Evolutionary conservation across 306 rosid genomes (phyloP).

Genomic region (Rubus idaeus): DNA sequence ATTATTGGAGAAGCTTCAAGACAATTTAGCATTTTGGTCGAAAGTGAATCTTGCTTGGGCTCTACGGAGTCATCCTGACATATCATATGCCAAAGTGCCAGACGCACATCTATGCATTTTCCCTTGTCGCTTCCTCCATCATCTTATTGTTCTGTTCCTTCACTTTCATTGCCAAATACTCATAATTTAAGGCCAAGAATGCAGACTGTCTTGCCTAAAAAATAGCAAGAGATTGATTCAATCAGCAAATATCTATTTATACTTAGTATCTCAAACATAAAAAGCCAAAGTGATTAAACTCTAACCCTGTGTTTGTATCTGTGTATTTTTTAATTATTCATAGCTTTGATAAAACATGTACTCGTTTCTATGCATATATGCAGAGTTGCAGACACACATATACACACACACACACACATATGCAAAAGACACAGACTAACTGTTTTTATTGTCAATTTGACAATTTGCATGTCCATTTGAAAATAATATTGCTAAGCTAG

Average conservation of each 20-base stretch:
- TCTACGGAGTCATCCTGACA: conserved; percentile 27
- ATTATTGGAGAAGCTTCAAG: neutral
- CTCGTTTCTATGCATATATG: neutral
- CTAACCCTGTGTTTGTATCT: neutral
- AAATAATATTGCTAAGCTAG: too few relatives aligned
- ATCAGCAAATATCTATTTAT: neutral
- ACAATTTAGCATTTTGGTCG: conserved; percentile 14
- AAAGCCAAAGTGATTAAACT: neutral
- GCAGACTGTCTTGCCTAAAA: neutral
- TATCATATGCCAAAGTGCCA: conserved; percentile 38
- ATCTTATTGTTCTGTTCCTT: conserved; percentile 25
- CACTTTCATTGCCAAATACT: conserved; percentile 7
- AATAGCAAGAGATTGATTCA: neutral
- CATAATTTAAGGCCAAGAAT: neutral
- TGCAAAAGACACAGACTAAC: too few relatives aligned
- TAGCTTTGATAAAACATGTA: neutral
- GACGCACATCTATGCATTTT: conserved; percentile 29
- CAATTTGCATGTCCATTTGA: too few relatives aligned
- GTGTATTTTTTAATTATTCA: neutral
- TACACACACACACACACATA: too few relatives aligned
- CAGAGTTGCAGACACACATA: too few relatives aligned
- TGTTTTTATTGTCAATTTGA: too few relatives aligned
- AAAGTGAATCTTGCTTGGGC: conserved; percentile 25
- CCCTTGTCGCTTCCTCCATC: conserved; percentile 51
- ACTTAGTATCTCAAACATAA: neutral